These are phyloP conservation scores for Pythium dissimile DNA, from an alignment of 352 stramenopile genomes.

Conservation along the genomic window DNA sequence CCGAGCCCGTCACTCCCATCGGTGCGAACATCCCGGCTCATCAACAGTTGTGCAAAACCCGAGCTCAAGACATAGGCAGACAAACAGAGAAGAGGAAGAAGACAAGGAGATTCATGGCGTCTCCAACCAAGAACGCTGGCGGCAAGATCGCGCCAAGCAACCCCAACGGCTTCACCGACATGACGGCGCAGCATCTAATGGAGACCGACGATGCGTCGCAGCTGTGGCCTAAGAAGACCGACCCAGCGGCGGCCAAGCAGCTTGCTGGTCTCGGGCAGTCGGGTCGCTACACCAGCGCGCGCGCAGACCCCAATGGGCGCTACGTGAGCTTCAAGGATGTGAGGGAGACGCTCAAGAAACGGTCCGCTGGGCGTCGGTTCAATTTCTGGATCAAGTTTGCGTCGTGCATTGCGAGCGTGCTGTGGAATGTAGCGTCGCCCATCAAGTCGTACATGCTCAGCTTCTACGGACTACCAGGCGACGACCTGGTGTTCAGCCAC, in stretches of 20 bases:
- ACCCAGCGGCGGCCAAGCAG: background rate
- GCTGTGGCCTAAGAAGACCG: background rate
- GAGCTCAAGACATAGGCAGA: no score
- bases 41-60: no score
- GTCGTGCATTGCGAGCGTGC: background rate
- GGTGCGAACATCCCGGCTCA: no score
- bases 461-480: slow-evolving; percentile 9
- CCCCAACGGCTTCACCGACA: background rate
- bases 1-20: no score
- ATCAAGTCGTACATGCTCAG: slow-evolving; percentile 20
- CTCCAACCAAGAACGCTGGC: background rate
- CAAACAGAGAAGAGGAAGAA: no score
- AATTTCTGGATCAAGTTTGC: slow-evolving; percentile 14
- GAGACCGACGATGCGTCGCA: background rate
- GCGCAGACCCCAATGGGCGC: no score
- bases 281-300: no score
- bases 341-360: background rate
- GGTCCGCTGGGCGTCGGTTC: background rate
- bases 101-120: background rate
- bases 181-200: background rate
- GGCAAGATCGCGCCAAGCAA: background rate
- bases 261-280: no score
- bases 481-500: slow-evolving; percentile 17
- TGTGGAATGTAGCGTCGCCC: slow-evolving; percentile 18
- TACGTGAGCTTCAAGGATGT: slow-evolving; percentile 5